Conservation (phyloP, 495 filamentous ascomycete species). For the Letharia lupina region DNA sequence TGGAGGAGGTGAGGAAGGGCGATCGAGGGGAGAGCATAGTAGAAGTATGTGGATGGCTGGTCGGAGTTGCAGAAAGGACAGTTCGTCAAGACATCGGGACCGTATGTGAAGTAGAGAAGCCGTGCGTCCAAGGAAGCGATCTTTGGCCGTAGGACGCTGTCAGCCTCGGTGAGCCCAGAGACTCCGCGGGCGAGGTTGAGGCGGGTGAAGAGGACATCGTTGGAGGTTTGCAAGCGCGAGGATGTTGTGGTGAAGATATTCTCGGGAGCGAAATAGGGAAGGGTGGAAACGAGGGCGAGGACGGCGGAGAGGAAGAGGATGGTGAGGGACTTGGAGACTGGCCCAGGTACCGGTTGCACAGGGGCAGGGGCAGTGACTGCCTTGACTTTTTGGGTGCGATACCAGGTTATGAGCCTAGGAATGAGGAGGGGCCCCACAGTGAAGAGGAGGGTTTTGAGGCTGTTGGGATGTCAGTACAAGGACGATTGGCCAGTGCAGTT, state of each 20-base stretch:
- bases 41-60: constrained; percentile 60
- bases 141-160: constrained; percentile 55
- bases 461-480: constrained; percentile 28
- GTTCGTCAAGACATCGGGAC: constrained; percentile 57
- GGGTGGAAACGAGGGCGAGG: constrained; percentile 51
- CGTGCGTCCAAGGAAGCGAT: constrained; percentile 62
- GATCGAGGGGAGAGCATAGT: constrained; percentile 71
- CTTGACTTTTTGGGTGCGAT: constrained; percentile 50
- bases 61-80: constrained; percentile 82
- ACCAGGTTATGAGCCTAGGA: constrained; percentile 61
- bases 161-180: constrained; percentile 46
- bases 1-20: constrained; percentile 71
- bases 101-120: constrained; percentile 74
- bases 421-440: constrained; percentile 82
- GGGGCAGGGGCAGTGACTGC: constrained; percentile 40
- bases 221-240: constrained; percentile 75
- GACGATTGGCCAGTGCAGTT: background rate
- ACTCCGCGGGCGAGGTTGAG: constrained; percentile 53
- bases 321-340: constrained; percentile 44
- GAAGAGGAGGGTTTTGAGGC: constrained; percentile 69
- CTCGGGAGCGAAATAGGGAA: constrained; percentile 62
- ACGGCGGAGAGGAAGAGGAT: constrained; percentile 51
- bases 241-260: constrained; percentile 75
- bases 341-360: constrained; percentile 39
- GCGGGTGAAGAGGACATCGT: constrained; percentile 77